Percentiles rank a stretch among this genome's conserved stretches.
phyloP scores from a whole-genome alignment of 1,284 basidiomycete genomes.

The Lignosus rhinocerotis region DNA sequence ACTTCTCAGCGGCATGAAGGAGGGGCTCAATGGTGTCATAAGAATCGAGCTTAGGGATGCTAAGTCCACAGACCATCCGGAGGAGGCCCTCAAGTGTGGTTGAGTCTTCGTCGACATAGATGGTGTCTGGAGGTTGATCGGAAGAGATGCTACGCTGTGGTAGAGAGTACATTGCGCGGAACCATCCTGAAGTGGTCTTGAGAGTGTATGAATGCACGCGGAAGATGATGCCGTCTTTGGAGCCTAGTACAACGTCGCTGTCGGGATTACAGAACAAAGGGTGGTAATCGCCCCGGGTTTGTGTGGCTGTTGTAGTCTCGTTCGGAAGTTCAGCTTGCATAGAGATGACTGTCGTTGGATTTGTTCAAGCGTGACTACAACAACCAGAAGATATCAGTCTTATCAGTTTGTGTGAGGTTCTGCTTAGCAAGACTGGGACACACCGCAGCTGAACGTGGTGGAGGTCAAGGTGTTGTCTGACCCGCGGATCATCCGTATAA shows the following conservation, averaged over 20 bases:
- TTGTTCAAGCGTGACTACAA: too few relatives aligned
- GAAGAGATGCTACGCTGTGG: conserved; percentile 39
- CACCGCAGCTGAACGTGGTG: too few relatives aligned
- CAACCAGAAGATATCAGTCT: too few relatives aligned
- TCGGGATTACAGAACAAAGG: conserved; percentile 48
- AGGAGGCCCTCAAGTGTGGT: conserved; percentile 54
- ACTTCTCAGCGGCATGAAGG: conserved; percentile 64
- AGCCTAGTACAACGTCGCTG: conserved; percentile 49
- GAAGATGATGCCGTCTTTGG: conserved; percentile 50
- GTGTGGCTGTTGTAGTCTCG: conserved; percentile 6
- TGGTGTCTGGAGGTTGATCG: conserved; percentile 35
- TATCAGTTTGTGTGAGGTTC: too few relatives aligned
- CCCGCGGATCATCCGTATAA: too few relatives aligned
- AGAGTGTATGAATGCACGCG: conserved; percentile 58
- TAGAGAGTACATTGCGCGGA: conserved; percentile 57
- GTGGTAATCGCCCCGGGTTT: conserved; percentile 33
- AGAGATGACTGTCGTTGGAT: background rate
- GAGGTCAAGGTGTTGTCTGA: too few relatives aligned
- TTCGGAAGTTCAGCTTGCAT: conserved; percentile 23
- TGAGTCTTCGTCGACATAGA: conserved; percentile 58
- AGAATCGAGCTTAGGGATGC: conserved; percentile 48
- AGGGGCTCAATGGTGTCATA: conserved; percentile 56
- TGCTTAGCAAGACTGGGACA: too few relatives aligned
- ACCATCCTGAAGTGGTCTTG: conserved; percentile 65
- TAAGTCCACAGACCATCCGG: conserved; percentile 57